A percentile compares a stretch with the other conserved stretches of the same genome.
These are phyloP conservation scores for Linum trigynum DNA, from an alignment of 345 rosid species.

Conservation along the genomic window DNA sequence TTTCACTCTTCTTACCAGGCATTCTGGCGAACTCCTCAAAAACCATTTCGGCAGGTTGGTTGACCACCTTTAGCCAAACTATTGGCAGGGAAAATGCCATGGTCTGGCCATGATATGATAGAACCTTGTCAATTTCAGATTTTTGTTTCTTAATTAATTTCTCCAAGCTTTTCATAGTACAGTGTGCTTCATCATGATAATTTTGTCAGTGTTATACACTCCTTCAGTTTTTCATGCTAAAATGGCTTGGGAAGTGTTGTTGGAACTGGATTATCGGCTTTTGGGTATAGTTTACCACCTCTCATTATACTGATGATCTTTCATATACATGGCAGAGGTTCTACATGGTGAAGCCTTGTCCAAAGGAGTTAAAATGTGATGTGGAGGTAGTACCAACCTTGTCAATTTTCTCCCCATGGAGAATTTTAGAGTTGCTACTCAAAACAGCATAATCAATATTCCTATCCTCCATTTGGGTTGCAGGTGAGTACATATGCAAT, in stretches of 20 bases:
- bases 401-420: neutral
- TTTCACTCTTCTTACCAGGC: constrained; percentile 29
- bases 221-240: neutral
- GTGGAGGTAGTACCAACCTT: constrained; percentile 45
- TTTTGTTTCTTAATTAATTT: neutral
- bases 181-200: neutral
- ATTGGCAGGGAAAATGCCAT: too few relatives aligned
- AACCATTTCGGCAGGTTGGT: constrained; percentile 81
- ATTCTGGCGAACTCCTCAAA: constrained; percentile 85
- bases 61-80: neutral
- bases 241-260: neutral
- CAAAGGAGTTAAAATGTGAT: constrained; percentile 83
- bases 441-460: constrained; percentile 1
- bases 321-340: constrained; percentile 46
- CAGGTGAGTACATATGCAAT: constrained; percentile 71
- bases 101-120: neutral
- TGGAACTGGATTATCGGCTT: neutral
- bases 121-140: neutral
- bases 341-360: constrained; percentile 84
- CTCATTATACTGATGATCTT: neutral
- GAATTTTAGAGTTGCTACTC: constrained; percentile 1
- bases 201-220: neutral
- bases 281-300: neutral
- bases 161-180: neutral
- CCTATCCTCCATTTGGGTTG: constrained; percentile 10